Evolutionary conservation across 805 yeast genomes (phyloP), one percentile per base, ranked within the genome.

Genomic region (Candida sonorensis): DNA sequence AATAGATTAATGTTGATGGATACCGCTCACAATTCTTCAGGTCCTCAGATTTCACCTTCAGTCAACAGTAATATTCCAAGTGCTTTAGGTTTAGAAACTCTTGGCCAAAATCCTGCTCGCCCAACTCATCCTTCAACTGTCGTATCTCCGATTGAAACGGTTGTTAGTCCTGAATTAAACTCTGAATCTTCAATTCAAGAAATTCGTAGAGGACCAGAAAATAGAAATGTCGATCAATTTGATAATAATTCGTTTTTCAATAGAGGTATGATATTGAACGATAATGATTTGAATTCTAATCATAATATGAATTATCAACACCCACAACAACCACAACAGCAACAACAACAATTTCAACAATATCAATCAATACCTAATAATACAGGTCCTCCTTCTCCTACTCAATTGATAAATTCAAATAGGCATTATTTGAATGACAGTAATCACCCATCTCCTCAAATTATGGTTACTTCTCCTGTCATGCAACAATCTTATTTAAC

Each of bases 131-230:
- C n/a, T n/a, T n/a, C n/a, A n/a, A n/a, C n/a, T n/a, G n/a, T n/a
- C n/a, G n/a, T n/a, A n/a, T n/a, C n/a, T n/a, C n/a, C n/a, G n/a
- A n/a, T n/a, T n/a, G n/a, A n/a, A n/a, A n/a, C n/a, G n/a, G n/a
- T n/a, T n/a, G n/a, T n/a, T n/a, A n/a, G n/a, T n/a, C n/a, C n/a
- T n/a, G n/a, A n/a, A n/a, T n/a, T n/a, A n/a, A n/a, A n/a, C n/a
- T n/a, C n/a, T 19, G 48, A 48, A 17, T 38, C 53, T 12, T 45
- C 54, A 5, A 50, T 54, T 30, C 56, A 48, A 39, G 59, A 51
- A 34, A 54, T 55, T 27, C 46, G 41, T 14, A 42, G 58, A 27
- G 53, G 51, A 2, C 59, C 57, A 4, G 58, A 53, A 30, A 53
- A 44, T 32, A 37, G 55, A 38, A 52, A 52, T 30, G 12, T 17